phyloP scores from a whole-genome alignment of 1,284 basidiomycete species.

The Sporisorium reilianum region DNA sequence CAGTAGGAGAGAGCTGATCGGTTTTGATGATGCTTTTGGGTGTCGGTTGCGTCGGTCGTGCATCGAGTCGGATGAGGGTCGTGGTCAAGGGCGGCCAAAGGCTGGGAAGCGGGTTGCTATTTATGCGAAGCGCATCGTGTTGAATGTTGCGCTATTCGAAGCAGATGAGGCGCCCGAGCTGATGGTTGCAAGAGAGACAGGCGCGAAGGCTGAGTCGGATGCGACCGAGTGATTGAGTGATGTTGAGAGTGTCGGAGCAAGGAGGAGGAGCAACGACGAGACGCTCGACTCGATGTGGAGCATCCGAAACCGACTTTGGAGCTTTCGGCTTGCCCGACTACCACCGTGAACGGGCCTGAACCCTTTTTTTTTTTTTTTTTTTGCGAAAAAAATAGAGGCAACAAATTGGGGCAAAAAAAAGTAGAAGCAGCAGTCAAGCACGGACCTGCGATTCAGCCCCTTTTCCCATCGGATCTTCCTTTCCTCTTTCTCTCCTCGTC shows the following conservation, averaged over 20 bases:
- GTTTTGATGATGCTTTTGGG: not conserved
- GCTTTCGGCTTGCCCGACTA: slow-evolving; percentile 1
- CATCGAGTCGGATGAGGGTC: not conserved
- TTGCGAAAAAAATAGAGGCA: not conserved
- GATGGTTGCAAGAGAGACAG: not conserved
- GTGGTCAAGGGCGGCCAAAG: not conserved
- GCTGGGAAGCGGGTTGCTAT: not conserved
- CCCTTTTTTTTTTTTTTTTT: not conserved
- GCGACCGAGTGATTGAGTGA: no score
- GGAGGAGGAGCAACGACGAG: not conserved
- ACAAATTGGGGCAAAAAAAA: no score
- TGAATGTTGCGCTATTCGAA: not conserved
- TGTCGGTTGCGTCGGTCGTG: not conserved
- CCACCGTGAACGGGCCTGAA: not conserved
- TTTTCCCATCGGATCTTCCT: not conserved
- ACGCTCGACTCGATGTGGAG: not conserved
- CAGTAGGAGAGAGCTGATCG: not conserved
- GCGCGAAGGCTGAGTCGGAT: not conserved
- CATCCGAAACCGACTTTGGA: not conserved
- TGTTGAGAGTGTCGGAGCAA: not conserved
- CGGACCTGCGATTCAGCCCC: not conserved
- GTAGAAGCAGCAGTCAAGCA: not conserved
- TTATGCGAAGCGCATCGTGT: not conserved
- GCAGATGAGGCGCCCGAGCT: not conserved
- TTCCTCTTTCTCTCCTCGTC: not conserved